Evolutionary conservation across 345 rosid genomes (phyloP), one percentile per base, ranked within the genome.

Genomic region (Salix caprea): DNA sequence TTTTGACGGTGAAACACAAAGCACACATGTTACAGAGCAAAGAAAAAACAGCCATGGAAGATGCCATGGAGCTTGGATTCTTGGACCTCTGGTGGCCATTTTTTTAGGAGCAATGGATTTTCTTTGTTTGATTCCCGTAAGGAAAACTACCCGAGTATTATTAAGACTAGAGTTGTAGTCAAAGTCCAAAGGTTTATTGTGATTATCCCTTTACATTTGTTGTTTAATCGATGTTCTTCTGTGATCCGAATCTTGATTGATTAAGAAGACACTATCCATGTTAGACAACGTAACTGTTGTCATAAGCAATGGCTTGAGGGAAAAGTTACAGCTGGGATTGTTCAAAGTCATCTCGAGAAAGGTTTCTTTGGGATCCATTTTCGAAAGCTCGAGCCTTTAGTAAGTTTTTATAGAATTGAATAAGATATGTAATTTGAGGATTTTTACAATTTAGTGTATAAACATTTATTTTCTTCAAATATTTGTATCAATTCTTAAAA

Each of bases 1-100:
- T 39, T 8, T 56, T 15, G 2, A 32, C 14, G 50, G 21, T 12
- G 52, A 36, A 48, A 6, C 18, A 14, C 44, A 71, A 50, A 50
- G 3, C 7, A 32, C 60, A 3, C 36, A 0, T 8, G 42, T 32
- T 34, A 36, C 1, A 19, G 54, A 34, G 14, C 30, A 32, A 11
- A 70, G 56, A 70, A 70, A 16, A 6, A 54, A 26, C 40, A 71
- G 30, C 26, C 74, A 54, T 56, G 40, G 74, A 70, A 70, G 39
- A 7, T 11, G 32, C 18, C 19, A 12, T 5, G 5, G 32, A 46
- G 36, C 34, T 42, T 24, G 58, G 50, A 46, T n/a, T 23, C n/a
- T 23, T 7, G 37, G 2, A 8, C 18, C 50, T 23, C 6, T 40
- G 21, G n/a, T 30, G 40, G 67, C 67, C 67, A 64, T 64, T 28